These are phyloP conservation scores for Cystobasidium onofrii DNA, from an alignment of 768 basidiomycete genomes.

Conservation along the genomic window DNA sequence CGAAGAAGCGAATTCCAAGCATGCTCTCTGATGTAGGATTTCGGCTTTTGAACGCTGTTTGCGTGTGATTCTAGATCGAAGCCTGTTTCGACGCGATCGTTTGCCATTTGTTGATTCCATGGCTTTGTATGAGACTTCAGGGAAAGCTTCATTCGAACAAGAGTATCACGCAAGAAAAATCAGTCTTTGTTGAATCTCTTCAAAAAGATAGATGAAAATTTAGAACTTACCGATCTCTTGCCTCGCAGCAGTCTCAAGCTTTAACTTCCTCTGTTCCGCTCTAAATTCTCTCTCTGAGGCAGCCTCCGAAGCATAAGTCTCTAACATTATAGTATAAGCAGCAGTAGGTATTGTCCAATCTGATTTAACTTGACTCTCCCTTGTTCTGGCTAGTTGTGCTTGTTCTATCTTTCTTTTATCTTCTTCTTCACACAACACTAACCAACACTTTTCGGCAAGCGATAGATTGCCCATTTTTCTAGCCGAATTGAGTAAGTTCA, in stretches of 20 bases:
- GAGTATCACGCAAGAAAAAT: too few species aligned
- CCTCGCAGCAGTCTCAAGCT: background rate
- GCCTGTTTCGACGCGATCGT: background rate
- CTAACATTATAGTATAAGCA: conserved; percentile 1
- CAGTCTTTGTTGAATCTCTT: too few species aligned
- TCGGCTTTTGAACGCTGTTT: background rate
- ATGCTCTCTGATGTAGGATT: background rate
- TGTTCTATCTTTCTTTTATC: too few species aligned
- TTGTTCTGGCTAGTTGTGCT: too few species aligned
- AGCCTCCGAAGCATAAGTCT: background rate
- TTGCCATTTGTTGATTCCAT: background rate
- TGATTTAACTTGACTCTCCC: too few species aligned
- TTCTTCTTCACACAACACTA: background rate
- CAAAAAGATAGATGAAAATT: too few species aligned
- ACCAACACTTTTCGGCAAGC: background rate
- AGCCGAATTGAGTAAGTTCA: background rate
- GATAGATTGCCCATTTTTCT: background rate
- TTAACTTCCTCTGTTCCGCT: background rate
- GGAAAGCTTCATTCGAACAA: too few species aligned
- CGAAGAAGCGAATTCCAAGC: background rate
- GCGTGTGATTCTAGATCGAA: background rate
- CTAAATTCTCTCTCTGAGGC: background rate
- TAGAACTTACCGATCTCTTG: background rate
- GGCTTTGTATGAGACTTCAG: too few species aligned
- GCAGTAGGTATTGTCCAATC: background rate